Evolutionary conservation across 495 filamentous ascomycete genomes (phyloP).

Genomic region (Tuber indicum): DNA sequence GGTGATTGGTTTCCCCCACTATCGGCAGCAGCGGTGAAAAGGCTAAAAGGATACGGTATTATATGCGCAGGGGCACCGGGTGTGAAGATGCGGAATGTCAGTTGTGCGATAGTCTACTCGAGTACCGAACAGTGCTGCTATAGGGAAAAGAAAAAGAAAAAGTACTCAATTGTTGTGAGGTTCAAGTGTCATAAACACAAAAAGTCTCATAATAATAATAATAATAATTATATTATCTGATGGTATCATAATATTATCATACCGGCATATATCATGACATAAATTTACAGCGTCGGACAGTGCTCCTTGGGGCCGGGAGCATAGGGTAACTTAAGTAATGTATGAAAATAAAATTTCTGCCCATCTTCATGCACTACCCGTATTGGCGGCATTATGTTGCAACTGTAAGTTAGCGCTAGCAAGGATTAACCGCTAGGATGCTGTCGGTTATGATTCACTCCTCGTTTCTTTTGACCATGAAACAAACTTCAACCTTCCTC

Average conservation of each 20-base stretch:
- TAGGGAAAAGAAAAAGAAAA: background rate
- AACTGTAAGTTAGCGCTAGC: background rate
- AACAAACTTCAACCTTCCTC: background rate
- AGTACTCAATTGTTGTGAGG: background rate
- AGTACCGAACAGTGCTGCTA: too few species aligned
- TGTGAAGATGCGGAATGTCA: background rate
- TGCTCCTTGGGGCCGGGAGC: background rate
- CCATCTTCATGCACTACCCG: too few species aligned
- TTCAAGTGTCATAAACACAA: background rate
- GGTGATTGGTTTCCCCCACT: background rate
- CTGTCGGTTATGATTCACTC: background rate
- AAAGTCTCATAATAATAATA: background rate
- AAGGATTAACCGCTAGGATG: background rate
- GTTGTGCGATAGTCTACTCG: background rate
- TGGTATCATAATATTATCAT: too few species aligned
- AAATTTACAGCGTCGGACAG: background rate
- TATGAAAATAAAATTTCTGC: background rate
- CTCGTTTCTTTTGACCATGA: background rate
- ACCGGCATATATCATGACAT: background rate
- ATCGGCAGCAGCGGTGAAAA: background rate
- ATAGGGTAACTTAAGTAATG: background rate
- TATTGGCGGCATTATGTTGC: too few species aligned
- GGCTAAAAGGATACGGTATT: background rate
- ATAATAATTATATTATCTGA: too few species aligned
- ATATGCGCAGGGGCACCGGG: background rate